Evolutionary conservation across 805 yeast genomes (phyloP), one percentile per base, ranked within the genome.

Genomic region (Spathaspora gorwiae): DNA sequence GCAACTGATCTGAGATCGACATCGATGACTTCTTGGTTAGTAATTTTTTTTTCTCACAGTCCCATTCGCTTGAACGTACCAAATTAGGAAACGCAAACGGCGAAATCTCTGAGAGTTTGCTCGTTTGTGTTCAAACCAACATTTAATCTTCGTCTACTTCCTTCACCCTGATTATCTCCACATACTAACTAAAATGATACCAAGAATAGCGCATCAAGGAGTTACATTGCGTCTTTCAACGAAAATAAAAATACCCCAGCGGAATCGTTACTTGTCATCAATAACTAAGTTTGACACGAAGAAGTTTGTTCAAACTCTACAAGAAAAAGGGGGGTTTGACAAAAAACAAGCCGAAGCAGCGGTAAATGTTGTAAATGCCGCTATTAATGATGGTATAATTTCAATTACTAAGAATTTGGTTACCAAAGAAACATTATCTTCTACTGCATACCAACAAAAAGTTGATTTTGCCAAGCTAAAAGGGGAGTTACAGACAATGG

Each of bases 401-500:
- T 80, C 84, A 45, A 82, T 89, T 26, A 81, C 90, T 8, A 74
- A 83, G 34, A 85, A 85, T 57, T 68, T 92, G 46, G 95, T 92
- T n/a, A 80, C 90, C 26, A 84, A 89, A 54, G 97, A 90, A 54
- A 81, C 84, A 37, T 75, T 92, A 38, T 81, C 87, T 29, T 82
- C 90, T 53, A 78, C 90, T 59, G 85, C 96, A 3, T 94, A 94
- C 64, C 96, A 92, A 61, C 98, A 94, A 57, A 88, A 92, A 55
- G 97, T 94, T 30, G 98, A 94, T 60, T 92, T 94, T 73, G 94
- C 97, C 34, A 92, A 92, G 60, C 76, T 94, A 48, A 84, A 90
- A 59, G 95, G 96, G 30, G 98, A 92, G 62, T 74, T 94, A 36
- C 90, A 89, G 55, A 82, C 89, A 41, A 79, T 88, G 64, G 98